These are phyloP conservation scores for Rhododendron simsii DNA, from an alignment of 148 eudicot species.

Conservation along the genomic window DNA sequence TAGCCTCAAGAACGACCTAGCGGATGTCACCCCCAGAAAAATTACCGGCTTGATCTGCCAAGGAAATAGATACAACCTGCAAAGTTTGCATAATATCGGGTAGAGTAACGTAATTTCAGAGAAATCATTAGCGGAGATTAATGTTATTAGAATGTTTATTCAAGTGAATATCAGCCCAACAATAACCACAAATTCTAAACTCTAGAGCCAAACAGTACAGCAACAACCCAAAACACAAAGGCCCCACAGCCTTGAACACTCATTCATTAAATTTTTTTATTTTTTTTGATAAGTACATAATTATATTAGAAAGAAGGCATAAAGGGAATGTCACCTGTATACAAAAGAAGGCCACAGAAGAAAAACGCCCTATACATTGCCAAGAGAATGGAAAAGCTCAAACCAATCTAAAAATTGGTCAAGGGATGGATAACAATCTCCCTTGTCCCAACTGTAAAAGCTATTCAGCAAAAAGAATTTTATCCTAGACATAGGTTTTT, in stretches of 20 bases:
- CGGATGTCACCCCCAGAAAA: background rate
- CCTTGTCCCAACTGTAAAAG: no score
- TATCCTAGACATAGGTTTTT: no score
- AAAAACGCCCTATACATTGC: no score
- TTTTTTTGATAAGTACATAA: no score
- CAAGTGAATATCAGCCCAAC: background rate
- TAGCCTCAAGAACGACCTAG: background rate
- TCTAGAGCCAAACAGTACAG: background rate
- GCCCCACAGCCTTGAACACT: background rate
- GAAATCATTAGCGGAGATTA: background rate
- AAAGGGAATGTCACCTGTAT: no score
- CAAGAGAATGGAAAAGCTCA: no score
- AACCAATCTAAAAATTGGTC: no score
- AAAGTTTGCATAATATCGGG: background rate
- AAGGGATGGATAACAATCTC: no score
- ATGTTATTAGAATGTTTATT: background rate
- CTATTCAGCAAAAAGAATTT: no score
- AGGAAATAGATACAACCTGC: background rate
- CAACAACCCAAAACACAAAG: background rate
- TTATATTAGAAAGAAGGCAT: no score
- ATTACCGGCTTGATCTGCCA: background rate
- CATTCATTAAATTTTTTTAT: background rate
- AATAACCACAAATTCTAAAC: background rate
- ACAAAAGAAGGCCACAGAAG: no score
- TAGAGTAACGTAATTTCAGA: background rate